Evolutionary conservation across 768 basidiomycete species (phyloP), one percentile per base, ranked within the genome.

Genomic region (Royoungia palumana): DNA sequence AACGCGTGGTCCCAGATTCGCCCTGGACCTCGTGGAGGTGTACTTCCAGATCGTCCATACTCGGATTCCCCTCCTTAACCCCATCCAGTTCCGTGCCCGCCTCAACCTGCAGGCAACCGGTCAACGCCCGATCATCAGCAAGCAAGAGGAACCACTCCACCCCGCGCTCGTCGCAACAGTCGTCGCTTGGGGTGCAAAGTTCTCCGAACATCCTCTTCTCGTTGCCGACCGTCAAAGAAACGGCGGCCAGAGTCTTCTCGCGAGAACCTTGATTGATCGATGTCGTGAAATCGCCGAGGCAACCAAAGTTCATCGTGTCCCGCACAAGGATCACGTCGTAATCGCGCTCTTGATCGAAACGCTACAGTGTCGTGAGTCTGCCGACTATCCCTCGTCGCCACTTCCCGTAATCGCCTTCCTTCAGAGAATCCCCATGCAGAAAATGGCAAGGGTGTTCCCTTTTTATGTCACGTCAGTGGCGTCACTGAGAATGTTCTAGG

Each of bases 41-140:
- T 97, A 86, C 72, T 94, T 95, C 66, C 90, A 94, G 67, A 89
- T 89, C 51, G 87, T 90, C 35, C 92, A 94, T 68, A 86, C 88
- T 21, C 84, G 94, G 47, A 75, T 90, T 49, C 92, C 94, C 42
- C 79, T 94, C 43, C 81, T 94, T 66, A 89, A 92, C 70, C 89
- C 90, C 49, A 72, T 78, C 21, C 81, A 85, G 57, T 91, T 94
- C 67, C 87, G 89, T 49, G 76, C 75, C 36, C 83, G 85, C 16
- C 77, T 94, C 47, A 76, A 79, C 53, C 60, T 81, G 3, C 68
- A 66, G 17, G 52, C 64, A 0, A 58, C 46, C 8, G 41, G 54
- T 14, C 67, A 65, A 21, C 66, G 66, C 9, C 51, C 56, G 9
- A 43, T 54, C 37, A 41, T 61, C 30, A 55, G 10, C 28, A 67